phyloP scores from a whole-genome alignment of 2,329 filamentous ascomycete genomes.

The Nemania sp. region DNA sequence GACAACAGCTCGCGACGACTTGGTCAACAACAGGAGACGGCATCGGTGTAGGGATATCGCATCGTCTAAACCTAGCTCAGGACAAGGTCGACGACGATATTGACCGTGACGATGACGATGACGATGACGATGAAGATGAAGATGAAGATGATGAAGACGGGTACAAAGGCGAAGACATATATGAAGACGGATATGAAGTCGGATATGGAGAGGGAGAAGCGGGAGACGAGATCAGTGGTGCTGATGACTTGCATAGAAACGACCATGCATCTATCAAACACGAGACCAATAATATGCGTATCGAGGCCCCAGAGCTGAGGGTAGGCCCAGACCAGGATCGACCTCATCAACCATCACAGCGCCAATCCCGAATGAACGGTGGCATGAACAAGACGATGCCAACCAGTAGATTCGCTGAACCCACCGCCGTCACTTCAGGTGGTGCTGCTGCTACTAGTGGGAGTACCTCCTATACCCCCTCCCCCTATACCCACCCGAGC shows the following conservation, averaged over 20 bases:
- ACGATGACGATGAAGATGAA: slow-evolving; percentile 9
- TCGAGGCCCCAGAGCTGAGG: slow-evolving; percentile 12
- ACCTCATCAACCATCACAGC: slow-evolving; percentile 20
- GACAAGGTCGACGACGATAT: slow-evolving; percentile 24
- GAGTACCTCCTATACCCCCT: slow-evolving; percentile 15
- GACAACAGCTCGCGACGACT: slow-evolving; percentile 9
- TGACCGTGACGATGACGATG: slow-evolving; percentile 18
- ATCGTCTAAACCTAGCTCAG: slow-evolving; percentile 3
- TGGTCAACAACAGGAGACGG: neutral
- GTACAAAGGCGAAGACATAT: slow-evolving; percentile 12
- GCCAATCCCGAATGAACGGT: neutral
- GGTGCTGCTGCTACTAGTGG: neutral
- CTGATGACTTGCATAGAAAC: slow-evolving; percentile 12
- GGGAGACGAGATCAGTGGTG: neutral
- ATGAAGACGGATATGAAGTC: neutral
- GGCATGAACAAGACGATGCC: slow-evolving; percentile 14
- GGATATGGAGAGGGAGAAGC: slow-evolving; percentile 6
- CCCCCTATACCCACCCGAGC: too few species aligned
- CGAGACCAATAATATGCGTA: slow-evolving; percentile 10
- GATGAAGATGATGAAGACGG: slow-evolving; percentile 2
- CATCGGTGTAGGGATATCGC: slow-evolving; percentile 4
- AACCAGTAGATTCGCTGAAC: slow-evolving; percentile 9
- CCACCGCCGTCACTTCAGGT: neutral
- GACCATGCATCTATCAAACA: slow-evolving; percentile 5
- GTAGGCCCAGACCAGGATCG: slow-evolving; percentile 1